Conservation (phyloP, 2,329 filamentous ascomycete species). For the Nigrospora sphaerica region DNA sequence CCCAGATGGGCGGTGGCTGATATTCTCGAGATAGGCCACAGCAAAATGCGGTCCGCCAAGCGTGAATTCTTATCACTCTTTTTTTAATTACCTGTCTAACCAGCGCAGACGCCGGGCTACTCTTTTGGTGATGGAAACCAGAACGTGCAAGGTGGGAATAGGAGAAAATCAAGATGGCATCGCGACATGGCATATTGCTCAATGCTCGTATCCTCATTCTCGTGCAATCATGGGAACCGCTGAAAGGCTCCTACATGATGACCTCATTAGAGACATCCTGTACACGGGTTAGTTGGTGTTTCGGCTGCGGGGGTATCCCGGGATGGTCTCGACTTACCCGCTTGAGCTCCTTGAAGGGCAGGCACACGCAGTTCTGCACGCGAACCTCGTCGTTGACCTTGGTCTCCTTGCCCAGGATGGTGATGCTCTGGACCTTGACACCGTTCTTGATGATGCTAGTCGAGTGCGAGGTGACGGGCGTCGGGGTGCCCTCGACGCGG, state of each 20-base stretch:
- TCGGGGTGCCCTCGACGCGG: slow-evolving; percentile 90
- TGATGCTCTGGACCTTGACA: slow-evolving; percentile 97
- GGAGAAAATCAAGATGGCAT: no score
- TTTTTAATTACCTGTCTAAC: no score
- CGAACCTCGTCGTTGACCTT: slow-evolving; percentile 87
- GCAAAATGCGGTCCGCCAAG: no score
- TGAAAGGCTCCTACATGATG: slow-evolving; percentile 65
- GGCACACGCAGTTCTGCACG: slow-evolving; percentile 95
- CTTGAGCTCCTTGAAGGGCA: slow-evolving; percentile 98
- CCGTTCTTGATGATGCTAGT: slow-evolving; percentile 97
- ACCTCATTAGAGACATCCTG: slow-evolving; percentile 81
- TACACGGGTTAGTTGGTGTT: not conserved
- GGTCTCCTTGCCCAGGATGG: slow-evolving; percentile 95
- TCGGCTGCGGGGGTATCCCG: not conserved
- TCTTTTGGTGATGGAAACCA: no score
- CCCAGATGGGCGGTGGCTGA: no score
- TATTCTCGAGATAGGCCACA: no score
- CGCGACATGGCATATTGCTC: no score
- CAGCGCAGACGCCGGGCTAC: no score
- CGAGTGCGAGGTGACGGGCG: slow-evolving; percentile 77
- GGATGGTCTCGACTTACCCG: slow-evolving; percentile 49
- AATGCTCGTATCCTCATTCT: no score
- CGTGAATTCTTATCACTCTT: no score
- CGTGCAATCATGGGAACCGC: no score
- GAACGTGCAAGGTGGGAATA: no score